Conservation (phyloP, 2,329 filamentous ascomycete genomes). For the Exutisphaerella laricina region DNA sequence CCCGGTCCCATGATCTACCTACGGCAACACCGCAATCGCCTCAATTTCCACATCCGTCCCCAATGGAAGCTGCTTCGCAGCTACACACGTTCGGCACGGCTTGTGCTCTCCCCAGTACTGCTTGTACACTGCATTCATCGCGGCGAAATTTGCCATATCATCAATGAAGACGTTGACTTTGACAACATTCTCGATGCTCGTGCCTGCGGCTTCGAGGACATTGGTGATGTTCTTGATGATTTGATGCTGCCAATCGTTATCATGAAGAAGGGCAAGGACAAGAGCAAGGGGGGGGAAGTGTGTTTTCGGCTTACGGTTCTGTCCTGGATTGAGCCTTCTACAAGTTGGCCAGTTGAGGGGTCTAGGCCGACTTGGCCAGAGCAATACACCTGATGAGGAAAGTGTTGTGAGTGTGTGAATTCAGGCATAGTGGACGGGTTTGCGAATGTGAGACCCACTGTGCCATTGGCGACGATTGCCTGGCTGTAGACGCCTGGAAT, state of each 20-base stretch:
- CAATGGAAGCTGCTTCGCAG: slow-evolving; percentile 47
- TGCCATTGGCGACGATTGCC: slow-evolving; percentile 48
- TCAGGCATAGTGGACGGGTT: too few species aligned
- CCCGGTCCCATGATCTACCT: too few species aligned
- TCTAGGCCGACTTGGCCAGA: slow-evolving; percentile 58
- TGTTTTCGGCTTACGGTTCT: slow-evolving; percentile 46
- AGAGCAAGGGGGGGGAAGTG: background rate
- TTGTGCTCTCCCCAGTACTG: slow-evolving; percentile 32
- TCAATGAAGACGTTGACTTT: slow-evolving; percentile 64
- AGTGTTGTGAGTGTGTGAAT: too few species aligned
- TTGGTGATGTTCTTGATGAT: slow-evolving; percentile 54
- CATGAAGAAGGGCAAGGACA: background rate
- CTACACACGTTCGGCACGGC: slow-evolving; percentile 40
- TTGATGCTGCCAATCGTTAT: slow-evolving; percentile 40
- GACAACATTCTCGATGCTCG: slow-evolving; percentile 55
- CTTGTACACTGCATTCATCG: slow-evolving; percentile 52
- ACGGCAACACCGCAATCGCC: slow-evolving; percentile 40
- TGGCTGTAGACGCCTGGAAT: slow-evolving; percentile 30
- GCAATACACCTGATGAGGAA: too few species aligned
- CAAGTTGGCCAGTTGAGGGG: slow-evolving; percentile 48
- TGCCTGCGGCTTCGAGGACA: slow-evolving; percentile 57
- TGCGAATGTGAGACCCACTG: too few species aligned
- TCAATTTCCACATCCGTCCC: slow-evolving; percentile 53
- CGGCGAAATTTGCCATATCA: slow-evolving; percentile 59
- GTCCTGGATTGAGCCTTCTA: slow-evolving; percentile 54